Evolutionary conservation across 768 basidiomycete genomes (phyloP).

Genomic region (Lactarius quietus): DNA sequence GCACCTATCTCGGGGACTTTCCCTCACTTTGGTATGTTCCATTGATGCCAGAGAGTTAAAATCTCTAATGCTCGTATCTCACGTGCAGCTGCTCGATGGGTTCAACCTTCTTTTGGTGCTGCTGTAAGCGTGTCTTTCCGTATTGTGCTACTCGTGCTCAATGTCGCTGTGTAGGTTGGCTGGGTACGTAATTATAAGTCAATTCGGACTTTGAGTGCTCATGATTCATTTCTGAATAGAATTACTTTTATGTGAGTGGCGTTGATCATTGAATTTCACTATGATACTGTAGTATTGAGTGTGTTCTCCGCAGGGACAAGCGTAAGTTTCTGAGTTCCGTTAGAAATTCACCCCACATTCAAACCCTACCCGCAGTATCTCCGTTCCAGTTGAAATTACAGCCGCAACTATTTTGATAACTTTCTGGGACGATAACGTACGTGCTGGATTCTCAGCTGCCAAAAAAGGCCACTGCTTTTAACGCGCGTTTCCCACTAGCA

Average conservation of each 20-base stretch:
- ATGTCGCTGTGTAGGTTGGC: conserved; percentile 25
- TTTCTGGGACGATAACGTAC: conserved; percentile 67
- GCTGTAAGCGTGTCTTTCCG: conserved; percentile 30
- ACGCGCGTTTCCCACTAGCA: conserved; percentile 32
- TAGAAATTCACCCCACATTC: neutral
- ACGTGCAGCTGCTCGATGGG: conserved; percentile 34
- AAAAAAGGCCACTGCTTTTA: neutral
- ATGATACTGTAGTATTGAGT: conserved; percentile 11
- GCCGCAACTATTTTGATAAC: conserved; percentile 65
- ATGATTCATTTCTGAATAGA: conserved; percentile 31
- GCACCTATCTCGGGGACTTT: conserved; percentile 78
- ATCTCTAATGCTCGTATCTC: neutral
- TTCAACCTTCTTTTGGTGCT: conserved; percentile 38
- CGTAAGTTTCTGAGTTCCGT: conserved; percentile 19
- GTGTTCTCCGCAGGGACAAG: conserved; percentile 32
- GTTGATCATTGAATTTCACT: neutral
- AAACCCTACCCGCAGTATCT: conserved; percentile 35
- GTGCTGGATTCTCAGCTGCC: conserved; percentile 22
- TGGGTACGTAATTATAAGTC: conserved; percentile 29
- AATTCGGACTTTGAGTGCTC: neutral
- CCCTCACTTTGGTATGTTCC: conserved; percentile 56
- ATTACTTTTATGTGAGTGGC: conserved; percentile 50
- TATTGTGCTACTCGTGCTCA: neutral
- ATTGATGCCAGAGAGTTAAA: neutral
- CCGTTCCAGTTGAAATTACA: conserved; percentile 70